Percentiles rank a stretch among this genome's conserved stretches.
Conservation (phyloP, 177 flowering plant genomes). For the Telopea speciosissima region DNA sequence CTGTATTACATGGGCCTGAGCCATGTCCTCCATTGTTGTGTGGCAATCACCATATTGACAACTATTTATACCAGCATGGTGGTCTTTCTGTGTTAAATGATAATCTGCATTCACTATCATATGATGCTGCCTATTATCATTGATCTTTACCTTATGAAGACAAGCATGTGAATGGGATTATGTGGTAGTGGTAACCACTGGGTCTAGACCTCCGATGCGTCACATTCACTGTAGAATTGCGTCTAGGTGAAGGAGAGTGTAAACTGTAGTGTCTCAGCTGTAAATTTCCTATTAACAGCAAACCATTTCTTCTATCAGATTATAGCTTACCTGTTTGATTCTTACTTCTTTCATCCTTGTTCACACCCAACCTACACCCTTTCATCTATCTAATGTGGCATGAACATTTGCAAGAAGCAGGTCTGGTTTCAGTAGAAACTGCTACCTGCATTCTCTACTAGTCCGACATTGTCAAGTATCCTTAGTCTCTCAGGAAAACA, state of each 20-base stretch:
- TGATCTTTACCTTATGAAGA: conserved; percentile 4
- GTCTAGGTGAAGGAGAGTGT: conserved; percentile 14
- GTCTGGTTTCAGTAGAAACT: too few relatives aligned
- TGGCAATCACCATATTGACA: conserved; percentile 32
- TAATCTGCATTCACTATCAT: conserved; percentile 33
- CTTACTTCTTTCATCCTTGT: conserved; percentile 15
- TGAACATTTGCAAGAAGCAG: too few relatives aligned
- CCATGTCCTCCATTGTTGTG: conserved; percentile 23
- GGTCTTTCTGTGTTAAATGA: conserved; percentile 11
- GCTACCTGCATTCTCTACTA: too few relatives aligned
- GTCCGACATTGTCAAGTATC: too few relatives aligned
- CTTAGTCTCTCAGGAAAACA: too few relatives aligned
- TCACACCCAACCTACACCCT: conserved; percentile 21
- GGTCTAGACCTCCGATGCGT: conserved; percentile 13
- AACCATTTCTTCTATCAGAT: conserved; percentile 36
- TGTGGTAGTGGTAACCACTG: not conserved
- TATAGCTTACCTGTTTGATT: conserved; percentile 31
- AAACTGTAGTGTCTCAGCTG: conserved; percentile 15
- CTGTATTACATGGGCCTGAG: conserved; percentile 15
- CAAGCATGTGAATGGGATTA: too few relatives aligned
- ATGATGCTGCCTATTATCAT: conserved; percentile 8
- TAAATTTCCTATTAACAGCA: conserved; percentile 21
- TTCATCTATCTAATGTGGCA: conserved; percentile 23
- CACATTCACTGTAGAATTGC: conserved; percentile 21
- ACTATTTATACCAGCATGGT: conserved; percentile 28